Conservation (phyloP, 805 yeast genomes). For the Kazachstania viticola region DNA sequence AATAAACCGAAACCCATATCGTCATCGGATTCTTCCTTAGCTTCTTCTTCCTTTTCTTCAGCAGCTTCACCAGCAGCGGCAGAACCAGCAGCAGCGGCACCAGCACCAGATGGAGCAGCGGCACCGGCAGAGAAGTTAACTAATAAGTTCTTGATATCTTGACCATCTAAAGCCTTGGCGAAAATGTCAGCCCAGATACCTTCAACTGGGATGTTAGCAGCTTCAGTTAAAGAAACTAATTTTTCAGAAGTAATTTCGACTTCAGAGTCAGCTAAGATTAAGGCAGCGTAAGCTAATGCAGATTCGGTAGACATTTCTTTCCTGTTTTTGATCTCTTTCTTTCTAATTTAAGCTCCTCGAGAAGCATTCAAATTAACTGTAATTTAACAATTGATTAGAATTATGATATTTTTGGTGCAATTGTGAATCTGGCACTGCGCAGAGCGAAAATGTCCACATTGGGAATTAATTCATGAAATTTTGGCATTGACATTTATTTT, state of each 20-base stretch:
- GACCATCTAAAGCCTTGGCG: slow-evolving; percentile 75
- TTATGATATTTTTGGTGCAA: too few relatives aligned
- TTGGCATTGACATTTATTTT: too few relatives aligned
- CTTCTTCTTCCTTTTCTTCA: slow-evolving; percentile 45
- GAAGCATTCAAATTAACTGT: too few relatives aligned
- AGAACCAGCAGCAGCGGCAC: slow-evolving; percentile 35
- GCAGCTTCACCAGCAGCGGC: slow-evolving; percentile 31
- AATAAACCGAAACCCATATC: slow-evolving; percentile 90
- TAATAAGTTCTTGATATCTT: slow-evolving; percentile 60
- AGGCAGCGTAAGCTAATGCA: slow-evolving; percentile 94
- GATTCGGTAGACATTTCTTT: slow-evolving; percentile 53
- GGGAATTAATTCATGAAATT: too few relatives aligned
- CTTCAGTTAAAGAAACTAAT: slow-evolving; percentile 57
- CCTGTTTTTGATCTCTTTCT: too few relatives aligned
- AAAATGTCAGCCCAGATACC: slow-evolving; percentile 71
- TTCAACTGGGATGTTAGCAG: slow-evolving; percentile 59
- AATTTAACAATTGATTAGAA: too few relatives aligned
- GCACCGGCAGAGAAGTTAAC: slow-evolving; percentile 43
- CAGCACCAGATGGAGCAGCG: slow-evolving; percentile 30
- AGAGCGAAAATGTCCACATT: too few relatives aligned
- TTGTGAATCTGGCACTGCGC: too few relatives aligned
- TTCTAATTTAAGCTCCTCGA: too few relatives aligned
- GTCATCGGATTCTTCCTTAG: slow-evolving; percentile 59
- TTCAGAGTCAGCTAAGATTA: slow-evolving; percentile 95
- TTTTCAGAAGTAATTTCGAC: slow-evolving; percentile 82